Percentiles rank a stretch among this genome's conserved stretches.
Evolutionary conservation across 2,329 filamentous ascomycete species (phyloP).

Genomic region (Stenocarpella maydis): DNA sequence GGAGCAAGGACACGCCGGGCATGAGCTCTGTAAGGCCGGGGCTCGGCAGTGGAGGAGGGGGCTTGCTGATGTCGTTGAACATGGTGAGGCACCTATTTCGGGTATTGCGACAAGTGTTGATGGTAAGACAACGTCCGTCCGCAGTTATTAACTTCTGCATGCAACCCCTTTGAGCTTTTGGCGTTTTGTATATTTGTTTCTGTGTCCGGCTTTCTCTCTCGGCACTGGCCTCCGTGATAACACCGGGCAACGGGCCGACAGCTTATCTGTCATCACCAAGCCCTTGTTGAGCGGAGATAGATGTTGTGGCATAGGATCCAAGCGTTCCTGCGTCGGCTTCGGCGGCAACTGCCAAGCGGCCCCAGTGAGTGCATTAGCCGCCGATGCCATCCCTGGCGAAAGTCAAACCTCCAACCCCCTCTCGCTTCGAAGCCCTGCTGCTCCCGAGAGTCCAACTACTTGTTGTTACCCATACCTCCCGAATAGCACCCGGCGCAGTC

Average conservation of each 20-base stretch:
- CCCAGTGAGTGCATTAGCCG: constrained; percentile 8
- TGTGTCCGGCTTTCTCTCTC: background rate
- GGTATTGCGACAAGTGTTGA: background rate
- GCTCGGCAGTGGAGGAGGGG: constrained; percentile 31
- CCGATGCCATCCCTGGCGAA: background rate
- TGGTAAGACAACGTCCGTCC: background rate
- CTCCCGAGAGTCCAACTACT: background rate
- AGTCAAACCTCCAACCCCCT: background rate
- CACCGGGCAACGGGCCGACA: background rate
- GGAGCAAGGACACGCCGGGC: constrained; percentile 30
- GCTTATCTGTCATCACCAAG: background rate
- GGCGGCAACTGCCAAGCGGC: background rate
- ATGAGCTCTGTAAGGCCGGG: constrained; percentile 24
- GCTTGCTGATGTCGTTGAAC: constrained; percentile 35
- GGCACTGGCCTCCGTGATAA: background rate
- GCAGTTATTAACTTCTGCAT: background rate
- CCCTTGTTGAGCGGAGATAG: no score
- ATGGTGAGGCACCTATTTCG: background rate
- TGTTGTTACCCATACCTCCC: background rate
- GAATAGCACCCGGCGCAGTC: background rate
- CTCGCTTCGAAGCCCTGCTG: background rate
- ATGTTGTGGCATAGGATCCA: background rate
- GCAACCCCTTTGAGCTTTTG: background rate
- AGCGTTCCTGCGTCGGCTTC: background rate
- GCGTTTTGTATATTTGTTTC: background rate